Base-by-base conservation (phyloP, 2,329 filamentous ascomycete species). In the Grosmannia clavigera region DNA sequence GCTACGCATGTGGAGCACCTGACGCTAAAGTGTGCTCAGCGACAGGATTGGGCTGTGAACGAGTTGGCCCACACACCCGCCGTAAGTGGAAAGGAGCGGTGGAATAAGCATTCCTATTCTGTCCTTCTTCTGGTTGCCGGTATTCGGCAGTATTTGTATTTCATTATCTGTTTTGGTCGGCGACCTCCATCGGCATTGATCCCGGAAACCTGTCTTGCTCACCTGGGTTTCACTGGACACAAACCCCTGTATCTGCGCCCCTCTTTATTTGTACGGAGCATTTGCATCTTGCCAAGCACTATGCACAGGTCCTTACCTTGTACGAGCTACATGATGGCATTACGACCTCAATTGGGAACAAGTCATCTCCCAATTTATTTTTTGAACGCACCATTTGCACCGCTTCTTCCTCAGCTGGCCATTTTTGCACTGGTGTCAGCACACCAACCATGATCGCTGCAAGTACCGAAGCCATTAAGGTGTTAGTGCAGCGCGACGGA, bases 401-500 rank as follows among this genome's bases (percentile, higher is more conserved):
- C 6, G 52, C 31, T 55, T 14, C 25, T 40, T 31, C 14, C 50
- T 19, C 50, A 52, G 46, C 46, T 27, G n/a, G 46, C 46, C 46
- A 25, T 50, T 50, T 50, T 27, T 50, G 46, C 46, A 27, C 46
- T 50, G 46, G 50, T 52, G 50, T 25, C 50, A 52, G 31, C 50
- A 50, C 19, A 14, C 48, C 31, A 46, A 16, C 40, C 40, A 55
- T 53, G 60, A 61, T 58, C 60, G 57, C 60, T 58, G 52, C 57
- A 61, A 61, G 60, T 61, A 58, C 60, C 60, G 60, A 54, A 57
- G 57, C 33, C 53, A 38, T 61, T 57, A 35, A 48, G 31, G 33
- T 48, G 25, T 51, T 57, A 60, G 59, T 53, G 55, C 59, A 56
- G 59, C 43, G 43, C 25, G 43, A 56, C 48, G 48, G 59, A 57